These are phyloP conservation scores for Lentinus tigrinus DNA, from an alignment of 768 basidiomycete species.

Conservation along the genomic window DNA sequence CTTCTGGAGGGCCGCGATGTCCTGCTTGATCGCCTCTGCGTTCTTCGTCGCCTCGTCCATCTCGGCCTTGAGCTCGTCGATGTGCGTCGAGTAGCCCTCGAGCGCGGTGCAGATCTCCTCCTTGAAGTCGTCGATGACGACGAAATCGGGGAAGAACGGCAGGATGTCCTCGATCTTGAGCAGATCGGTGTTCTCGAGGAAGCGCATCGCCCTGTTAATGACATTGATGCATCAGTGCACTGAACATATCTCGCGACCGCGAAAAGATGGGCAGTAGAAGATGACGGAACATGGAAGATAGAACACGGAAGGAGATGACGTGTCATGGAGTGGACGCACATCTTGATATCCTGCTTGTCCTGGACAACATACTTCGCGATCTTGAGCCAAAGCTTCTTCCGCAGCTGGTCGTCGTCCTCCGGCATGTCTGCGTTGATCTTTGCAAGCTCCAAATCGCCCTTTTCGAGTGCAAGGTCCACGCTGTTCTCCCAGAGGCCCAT, in stretches of 20 bases:
- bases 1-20: conserved; percentile 80
- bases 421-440: conserved; percentile 93
- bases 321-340: conserved; percentile 68
- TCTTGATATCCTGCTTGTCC: conserved; percentile 97
- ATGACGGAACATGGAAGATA: not conserved
- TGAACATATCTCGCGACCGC: not conserved
- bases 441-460: conserved; percentile 93
- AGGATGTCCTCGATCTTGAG: conserved; percentile 98
- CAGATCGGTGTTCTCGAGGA: conserved; percentile 90
- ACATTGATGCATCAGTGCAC: not conserved
- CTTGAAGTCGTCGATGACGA: conserved; percentile 99
- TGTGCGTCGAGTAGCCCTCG: conserved; percentile 91
- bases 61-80: conserved; percentile 84
- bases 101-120: conserved; percentile 96
- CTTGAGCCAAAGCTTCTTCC: conserved; percentile 97
- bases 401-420: conserved; percentile 79
- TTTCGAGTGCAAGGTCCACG: conserved; percentile 91
- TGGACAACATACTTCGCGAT: conserved; percentile 98
- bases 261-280: not conserved
- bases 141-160: conserved; percentile 99
- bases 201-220: conserved; percentile 82
- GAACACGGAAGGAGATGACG: not conserved
- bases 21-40: conserved; percentile 91
- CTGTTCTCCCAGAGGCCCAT: conserved; percentile 97
- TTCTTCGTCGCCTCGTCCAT: conserved; percentile 95